These are phyloP conservation scores for Aquilaria sinensis DNA, from an alignment of 345 rosid species.

Conservation along the genomic window DNA sequence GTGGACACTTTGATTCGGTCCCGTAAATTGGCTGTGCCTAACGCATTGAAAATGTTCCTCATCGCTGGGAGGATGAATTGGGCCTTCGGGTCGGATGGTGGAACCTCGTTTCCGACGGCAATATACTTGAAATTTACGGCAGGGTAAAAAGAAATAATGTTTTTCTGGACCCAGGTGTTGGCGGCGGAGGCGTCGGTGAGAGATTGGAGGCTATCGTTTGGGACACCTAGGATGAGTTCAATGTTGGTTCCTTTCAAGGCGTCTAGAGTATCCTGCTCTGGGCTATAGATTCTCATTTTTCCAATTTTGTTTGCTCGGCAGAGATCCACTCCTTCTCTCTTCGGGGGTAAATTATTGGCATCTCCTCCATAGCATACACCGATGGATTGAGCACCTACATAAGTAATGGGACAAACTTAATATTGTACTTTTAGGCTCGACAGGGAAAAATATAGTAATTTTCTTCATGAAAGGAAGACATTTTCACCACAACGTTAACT, in stretches of 20 bases:
- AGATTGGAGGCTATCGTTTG: conserved; percentile 19
- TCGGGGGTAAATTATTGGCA: background rate
- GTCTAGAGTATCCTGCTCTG: background rate
- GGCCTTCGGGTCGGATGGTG: conserved; percentile 16
- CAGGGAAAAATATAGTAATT: too few relatives aligned
- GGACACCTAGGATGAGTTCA: conserved; percentile 5
- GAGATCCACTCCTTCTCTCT: background rate
- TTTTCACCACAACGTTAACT: too few relatives aligned
- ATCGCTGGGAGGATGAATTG: conserved; percentile 40
- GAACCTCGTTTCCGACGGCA: conserved; percentile 35
- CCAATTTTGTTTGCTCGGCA: background rate
- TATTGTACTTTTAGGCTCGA: too few relatives aligned
- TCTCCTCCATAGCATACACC: conserved; percentile 1
- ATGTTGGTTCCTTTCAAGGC: background rate
- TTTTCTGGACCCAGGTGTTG: conserved; percentile 16
- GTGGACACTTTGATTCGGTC: conserved; percentile 46
- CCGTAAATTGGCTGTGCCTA: conserved; percentile 24
- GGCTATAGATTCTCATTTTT: background rate
- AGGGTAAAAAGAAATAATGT: conserved; percentile 16
- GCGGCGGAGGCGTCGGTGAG: conserved; percentile 22
- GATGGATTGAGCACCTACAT: background rate
- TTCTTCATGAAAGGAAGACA: too few relatives aligned
- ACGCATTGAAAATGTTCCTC: conserved; percentile 31
- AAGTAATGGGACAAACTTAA: too few relatives aligned
- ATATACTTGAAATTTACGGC: conserved; percentile 24